Percentiles rank a stretch among this genome's conserved stretches.
phyloP scores from a whole-genome alignment of 2,329 filamentous ascomycete genomes.

The Torrubiellomyces zombiae region DNA sequence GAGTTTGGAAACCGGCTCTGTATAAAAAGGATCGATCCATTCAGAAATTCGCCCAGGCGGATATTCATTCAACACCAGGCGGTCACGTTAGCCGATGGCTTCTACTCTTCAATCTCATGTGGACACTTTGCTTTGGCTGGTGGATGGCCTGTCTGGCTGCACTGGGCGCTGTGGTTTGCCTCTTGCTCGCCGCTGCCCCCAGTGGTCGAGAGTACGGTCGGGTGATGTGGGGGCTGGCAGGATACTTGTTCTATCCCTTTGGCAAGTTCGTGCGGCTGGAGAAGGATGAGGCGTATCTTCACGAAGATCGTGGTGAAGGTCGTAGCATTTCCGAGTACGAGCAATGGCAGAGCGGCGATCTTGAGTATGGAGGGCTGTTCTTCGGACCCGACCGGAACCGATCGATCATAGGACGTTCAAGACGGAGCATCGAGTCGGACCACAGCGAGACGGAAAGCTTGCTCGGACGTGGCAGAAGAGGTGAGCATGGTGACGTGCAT shows the following conservation, averaged over 20 bases:
- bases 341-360: constrained; percentile 94
- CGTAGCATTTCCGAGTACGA: constrained; percentile 97
- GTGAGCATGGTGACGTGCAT: constrained; percentile 25
- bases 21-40: constrained; percentile 98
- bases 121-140: constrained; percentile 89
- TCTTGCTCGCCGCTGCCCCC: constrained; percentile 59
- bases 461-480: constrained; percentile 44
- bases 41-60: constrained; percentile 86
- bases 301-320: constrained; percentile 90
- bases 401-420: constrained; percentile 70
- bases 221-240: constrained; percentile 67
- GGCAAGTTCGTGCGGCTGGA: constrained; percentile 89
- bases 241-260: constrained; percentile 89
- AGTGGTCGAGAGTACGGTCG: constrained; percentile 76
- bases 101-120: constrained; percentile 73
- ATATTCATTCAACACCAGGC: constrained; percentile 90
- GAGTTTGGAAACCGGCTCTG: constrained; percentile 94
- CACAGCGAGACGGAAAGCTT: constrained; percentile 79
- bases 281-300: constrained; percentile 82
- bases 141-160: constrained; percentile 74
- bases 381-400: constrained; percentile 70
- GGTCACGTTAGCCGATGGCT: constrained; percentile 73
- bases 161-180: constrained; percentile 60
- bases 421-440: constrained; percentile 74
- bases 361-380: constrained; percentile 89